These are phyloP conservation scores for Penicillium sp. DNA, from an alignment of 2,329 filamentous ascomycete species.

Conservation along the genomic window DNA sequence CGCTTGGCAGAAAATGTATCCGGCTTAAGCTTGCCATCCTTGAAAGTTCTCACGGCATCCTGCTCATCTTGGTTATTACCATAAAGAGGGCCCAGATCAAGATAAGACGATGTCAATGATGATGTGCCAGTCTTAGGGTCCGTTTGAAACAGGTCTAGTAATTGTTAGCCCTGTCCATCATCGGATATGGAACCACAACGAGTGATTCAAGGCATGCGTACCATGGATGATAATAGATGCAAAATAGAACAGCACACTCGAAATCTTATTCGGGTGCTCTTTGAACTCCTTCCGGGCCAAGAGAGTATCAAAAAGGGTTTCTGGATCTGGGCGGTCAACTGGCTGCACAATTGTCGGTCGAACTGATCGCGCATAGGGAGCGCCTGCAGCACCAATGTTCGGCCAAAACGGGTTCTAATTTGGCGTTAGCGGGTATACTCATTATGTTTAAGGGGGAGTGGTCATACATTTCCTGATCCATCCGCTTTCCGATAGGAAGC, in stretches of 20 bases:
- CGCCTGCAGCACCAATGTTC: conserved; percentile 63
- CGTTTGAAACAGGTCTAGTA: conserved; percentile 63
- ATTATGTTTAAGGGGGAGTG: conserved; percentile 20
- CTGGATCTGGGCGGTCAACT: conserved; percentile 63
- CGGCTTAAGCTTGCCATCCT: conserved; percentile 68
- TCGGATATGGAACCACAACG: neutral
- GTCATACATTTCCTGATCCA: conserved; percentile 44
- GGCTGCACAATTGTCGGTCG: conserved; percentile 57
- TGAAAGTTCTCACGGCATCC: conserved; percentile 61
- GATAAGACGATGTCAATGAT: conserved; percentile 70
- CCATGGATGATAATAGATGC: conserved; percentile 67
- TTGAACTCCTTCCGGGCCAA: conserved; percentile 64
- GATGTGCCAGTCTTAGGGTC: conserved; percentile 62
- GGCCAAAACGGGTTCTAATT: conserved; percentile 62
- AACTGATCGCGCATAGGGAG: conserved; percentile 70
- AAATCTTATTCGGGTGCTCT: conserved; percentile 70
- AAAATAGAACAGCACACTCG: conserved; percentile 72
- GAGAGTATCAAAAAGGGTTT: conserved; percentile 66
- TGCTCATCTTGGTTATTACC: conserved; percentile 66
- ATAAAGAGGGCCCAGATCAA: conserved; percentile 72
- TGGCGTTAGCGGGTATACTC: conserved; percentile 38
- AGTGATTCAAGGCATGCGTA: conserved; percentile 15
- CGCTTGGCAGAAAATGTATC: conserved; percentile 69
- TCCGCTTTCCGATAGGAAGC: conserved; percentile 36
- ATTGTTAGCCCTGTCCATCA: conserved; percentile 16